Percentiles rank a stretch among this genome's conserved stretches.
Evolutionary conservation across 2,329 filamentous ascomycete species (phyloP).

Genomic region (Dactylellina cionopaga): DNA sequence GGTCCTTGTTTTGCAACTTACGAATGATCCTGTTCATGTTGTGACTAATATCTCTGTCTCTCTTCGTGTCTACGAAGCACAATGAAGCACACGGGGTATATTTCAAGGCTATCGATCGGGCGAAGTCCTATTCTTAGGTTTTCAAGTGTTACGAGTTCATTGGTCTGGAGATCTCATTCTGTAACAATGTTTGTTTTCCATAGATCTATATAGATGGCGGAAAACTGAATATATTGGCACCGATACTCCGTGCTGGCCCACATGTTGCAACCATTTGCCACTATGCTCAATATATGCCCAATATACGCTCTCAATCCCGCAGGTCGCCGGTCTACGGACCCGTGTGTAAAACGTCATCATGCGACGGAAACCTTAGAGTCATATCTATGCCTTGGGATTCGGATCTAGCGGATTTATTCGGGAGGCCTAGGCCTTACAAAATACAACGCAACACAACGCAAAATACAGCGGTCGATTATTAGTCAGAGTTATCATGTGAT

Average conservation of each 20-base stretch:
- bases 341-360: constrained; percentile 28
- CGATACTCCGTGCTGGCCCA: too few relatives aligned
- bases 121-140: constrained; percentile 16
- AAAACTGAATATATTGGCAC: neutral
- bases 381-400: neutral
- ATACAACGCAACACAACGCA: constrained; percentile 48
- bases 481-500: constrained; percentile 52
- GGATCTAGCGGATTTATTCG: constrained; percentile 7
- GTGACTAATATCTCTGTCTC: constrained; percentile 16
- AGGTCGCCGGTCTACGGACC: neutral
- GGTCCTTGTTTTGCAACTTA: constrained; percentile 40
- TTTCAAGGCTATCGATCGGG: constrained; percentile 25
- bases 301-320: neutral
- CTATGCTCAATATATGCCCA: neutral
- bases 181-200: constrained; percentile 30
- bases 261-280: neutral
- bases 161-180: constrained; percentile 17
- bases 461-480: constrained; percentile 5
- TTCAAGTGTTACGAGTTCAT: constrained; percentile 37
- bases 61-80: neutral
- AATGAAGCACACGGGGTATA: constrained; percentile 10
- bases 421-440: constrained; percentile 11
- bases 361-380: constrained; percentile 11
- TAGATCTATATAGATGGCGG: neutral
- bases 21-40: constrained; percentile 25